A percentile compares a stretch with the other conserved stretches of the same genome.
phyloP scores from a whole-genome alignment of 2,329 filamentous ascomycete genomes.

The Alternaria arbusti region DNA sequence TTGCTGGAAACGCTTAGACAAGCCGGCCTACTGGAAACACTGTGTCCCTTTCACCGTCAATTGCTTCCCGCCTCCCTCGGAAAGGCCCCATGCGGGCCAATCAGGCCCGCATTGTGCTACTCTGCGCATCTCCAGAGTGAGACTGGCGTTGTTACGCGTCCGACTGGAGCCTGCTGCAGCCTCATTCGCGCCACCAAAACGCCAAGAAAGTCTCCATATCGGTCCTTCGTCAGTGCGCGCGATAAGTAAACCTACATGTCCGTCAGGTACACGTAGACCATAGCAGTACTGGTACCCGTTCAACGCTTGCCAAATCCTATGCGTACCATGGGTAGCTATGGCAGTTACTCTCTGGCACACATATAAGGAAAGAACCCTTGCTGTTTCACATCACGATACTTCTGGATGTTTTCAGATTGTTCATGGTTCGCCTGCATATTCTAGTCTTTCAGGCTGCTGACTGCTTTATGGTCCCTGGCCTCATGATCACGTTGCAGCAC shows the following conservation, averaged over 20 bases:
- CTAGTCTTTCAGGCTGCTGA: background rate
- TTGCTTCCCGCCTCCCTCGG: background rate
- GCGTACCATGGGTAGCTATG: background rate
- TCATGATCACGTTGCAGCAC: too few relatives aligned
- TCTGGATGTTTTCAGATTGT: background rate
- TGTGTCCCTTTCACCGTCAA: conserved; percentile 22
- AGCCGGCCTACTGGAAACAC: conserved; percentile 20
- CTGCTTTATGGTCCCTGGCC: background rate
- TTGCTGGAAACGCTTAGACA: conserved; percentile 31
- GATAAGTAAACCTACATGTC: conserved; percentile 4
- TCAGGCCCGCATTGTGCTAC: conserved; percentile 17
- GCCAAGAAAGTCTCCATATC: conserved; percentile 15
- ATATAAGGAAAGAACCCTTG: background rate
- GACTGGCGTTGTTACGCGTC: conserved; percentile 27
- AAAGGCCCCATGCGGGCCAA: conserved; percentile 13
- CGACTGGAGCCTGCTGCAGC: conserved; percentile 33
- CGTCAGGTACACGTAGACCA: background rate
- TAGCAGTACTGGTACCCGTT: background rate
- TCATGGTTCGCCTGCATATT: background rate
- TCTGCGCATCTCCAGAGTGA: conserved; percentile 13
- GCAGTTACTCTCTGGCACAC: background rate
- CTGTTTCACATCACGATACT: background rate
- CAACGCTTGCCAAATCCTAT: background rate
- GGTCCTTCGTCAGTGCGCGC: conserved; percentile 4
- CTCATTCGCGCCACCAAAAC: conserved; percentile 23